phyloP scores from a whole-genome alignment of 352 stramenopile genomes.

The Phytopythium montanum region DNA sequence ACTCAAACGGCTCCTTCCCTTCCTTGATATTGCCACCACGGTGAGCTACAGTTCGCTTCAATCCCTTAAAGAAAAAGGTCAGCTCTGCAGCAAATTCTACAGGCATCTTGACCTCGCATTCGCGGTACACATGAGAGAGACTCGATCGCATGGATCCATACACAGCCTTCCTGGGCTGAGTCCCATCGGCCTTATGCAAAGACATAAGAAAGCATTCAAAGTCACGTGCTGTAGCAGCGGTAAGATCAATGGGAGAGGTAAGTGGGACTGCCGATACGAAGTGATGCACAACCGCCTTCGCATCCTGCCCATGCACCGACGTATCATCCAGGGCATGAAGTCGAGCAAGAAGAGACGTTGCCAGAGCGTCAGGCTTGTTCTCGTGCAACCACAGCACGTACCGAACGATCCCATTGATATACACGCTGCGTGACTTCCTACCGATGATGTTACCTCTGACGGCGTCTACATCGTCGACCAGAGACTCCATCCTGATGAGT shows the following conservation, averaged over 20 bases:
- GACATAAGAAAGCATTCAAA: constrained; percentile 7
- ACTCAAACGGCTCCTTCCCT: constrained; percentile 10
- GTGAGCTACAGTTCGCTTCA: constrained; percentile 10
- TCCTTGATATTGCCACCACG: constrained; percentile 12
- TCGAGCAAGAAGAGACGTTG: not conserved
- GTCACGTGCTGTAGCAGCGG: not conserved
- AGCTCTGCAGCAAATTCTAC: not conserved
- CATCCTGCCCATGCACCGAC: not conserved
- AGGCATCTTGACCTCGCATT: not conserved
- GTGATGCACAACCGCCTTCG: not conserved
- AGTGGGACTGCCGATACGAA: not conserved
- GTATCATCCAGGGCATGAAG: not conserved
- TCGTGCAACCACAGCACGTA: not conserved
- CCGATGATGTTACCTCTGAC: not conserved
- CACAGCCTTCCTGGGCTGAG: constrained; percentile 2
- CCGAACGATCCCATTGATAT: not conserved
- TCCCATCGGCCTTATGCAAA: constrained; percentile 7
- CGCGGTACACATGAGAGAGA: constrained; percentile 7
- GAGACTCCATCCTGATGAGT: not conserved
- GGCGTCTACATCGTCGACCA: not conserved
- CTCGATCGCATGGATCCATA: constrained; percentile 10
- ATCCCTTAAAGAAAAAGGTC: constrained; percentile 10
- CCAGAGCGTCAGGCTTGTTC: not conserved
- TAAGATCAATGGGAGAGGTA: not conserved
- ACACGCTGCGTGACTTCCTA: not conserved